Evolutionary conservation across 1,139 yeast genomes (phyloP).

Genomic region (Hansenula anomala): DNA sequence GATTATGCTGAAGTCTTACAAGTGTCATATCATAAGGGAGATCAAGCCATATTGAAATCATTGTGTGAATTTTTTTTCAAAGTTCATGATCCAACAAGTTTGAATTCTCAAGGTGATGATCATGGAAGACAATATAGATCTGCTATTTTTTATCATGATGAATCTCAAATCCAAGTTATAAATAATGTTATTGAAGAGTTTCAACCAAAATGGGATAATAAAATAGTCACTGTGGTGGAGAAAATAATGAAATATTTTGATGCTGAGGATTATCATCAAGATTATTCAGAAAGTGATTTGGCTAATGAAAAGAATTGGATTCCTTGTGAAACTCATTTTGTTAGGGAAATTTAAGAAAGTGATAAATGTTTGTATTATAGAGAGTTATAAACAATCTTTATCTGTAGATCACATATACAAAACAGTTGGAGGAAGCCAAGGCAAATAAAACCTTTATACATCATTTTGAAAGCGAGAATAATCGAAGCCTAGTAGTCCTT

Average conservation of each 20-base stretch:
- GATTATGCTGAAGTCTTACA: slow-evolving; percentile 72
- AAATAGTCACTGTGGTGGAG: slow-evolving; percentile 60
- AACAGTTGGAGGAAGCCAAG: no score
- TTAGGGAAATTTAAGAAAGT: slow-evolving; percentile 34
- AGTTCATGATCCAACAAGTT: slow-evolving; percentile 77
- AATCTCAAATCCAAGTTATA: slow-evolving; percentile 40
- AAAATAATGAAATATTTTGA: slow-evolving; percentile 54
- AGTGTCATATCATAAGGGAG: slow-evolving; percentile 66
- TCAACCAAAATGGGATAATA: slow-evolving; percentile 50
- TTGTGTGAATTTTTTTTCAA: slow-evolving; percentile 53
- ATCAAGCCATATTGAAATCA: slow-evolving; percentile 44
- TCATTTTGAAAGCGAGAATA: no score
- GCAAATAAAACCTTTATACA: no score
- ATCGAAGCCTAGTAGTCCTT: no score
- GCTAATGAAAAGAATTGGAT: slow-evolving; percentile 74
- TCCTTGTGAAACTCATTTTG: slow-evolving; percentile 80
- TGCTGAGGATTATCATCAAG: slow-evolving; percentile 69
- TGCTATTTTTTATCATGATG: slow-evolving; percentile 59
- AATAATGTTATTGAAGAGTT: slow-evolving; percentile 33
- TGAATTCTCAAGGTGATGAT: slow-evolving; percentile 70
- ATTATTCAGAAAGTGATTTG: slow-evolving; percentile 44
- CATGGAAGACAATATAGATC: slow-evolving; percentile 77
- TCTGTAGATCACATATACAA: no score
- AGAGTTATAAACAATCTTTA: no score
- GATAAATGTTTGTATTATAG: slow-evolving; percentile 8